Evolutionary conservation across 768 basidiomycete genomes (phyloP).

Genomic region (Sarcodon sp.): DNA sequence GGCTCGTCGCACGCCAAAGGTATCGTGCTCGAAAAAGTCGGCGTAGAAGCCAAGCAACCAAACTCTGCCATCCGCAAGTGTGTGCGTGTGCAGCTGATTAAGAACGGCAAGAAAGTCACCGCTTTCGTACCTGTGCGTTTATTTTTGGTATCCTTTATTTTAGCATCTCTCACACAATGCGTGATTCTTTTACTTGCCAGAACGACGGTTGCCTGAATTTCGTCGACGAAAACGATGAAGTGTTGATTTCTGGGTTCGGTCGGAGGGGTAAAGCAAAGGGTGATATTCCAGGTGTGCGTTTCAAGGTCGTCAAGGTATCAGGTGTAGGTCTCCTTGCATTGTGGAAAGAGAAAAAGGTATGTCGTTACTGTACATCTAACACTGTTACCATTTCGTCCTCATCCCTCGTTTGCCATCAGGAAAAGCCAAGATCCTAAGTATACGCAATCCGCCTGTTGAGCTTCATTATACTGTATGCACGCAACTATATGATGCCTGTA

Average conservation of each 20-base stretch:
- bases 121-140: slow-evolving; percentile 94
- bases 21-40: slow-evolving; percentile 99
- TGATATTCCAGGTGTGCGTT: slow-evolving; percentile 99
- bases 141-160: not conserved
- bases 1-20: slow-evolving; percentile 99
- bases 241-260: slow-evolving; percentile 99
- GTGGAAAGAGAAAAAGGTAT: slow-evolving; percentile 98
- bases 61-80: slow-evolving; percentile 99
- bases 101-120: slow-evolving; percentile 99
- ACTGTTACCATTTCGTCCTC: not conserved
- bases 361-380: slow-evolving; percentile 11
- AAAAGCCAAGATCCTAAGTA: slow-evolving; percentile 25
- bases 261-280: slow-evolving; percentile 99
- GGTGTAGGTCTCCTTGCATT: slow-evolving; percentile 96
- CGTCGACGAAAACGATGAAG: slow-evolving; percentile 99
- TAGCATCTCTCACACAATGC: not conserved
- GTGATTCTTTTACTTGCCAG: not conserved
- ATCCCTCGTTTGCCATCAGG: slow-evolving; percentile 9
- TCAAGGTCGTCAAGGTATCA: slow-evolving; percentile 99
- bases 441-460: not conserved
- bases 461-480: not conserved
- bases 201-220: slow-evolving; percentile 91
- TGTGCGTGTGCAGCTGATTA: slow-evolving; percentile 99
- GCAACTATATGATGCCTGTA: not conserved
- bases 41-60: slow-evolving; percentile 99